These are phyloP conservation scores for Psilocybe subaeruginosa DNA, from an alignment of 768 basidiomycete species.

Conservation along the genomic window DNA sequence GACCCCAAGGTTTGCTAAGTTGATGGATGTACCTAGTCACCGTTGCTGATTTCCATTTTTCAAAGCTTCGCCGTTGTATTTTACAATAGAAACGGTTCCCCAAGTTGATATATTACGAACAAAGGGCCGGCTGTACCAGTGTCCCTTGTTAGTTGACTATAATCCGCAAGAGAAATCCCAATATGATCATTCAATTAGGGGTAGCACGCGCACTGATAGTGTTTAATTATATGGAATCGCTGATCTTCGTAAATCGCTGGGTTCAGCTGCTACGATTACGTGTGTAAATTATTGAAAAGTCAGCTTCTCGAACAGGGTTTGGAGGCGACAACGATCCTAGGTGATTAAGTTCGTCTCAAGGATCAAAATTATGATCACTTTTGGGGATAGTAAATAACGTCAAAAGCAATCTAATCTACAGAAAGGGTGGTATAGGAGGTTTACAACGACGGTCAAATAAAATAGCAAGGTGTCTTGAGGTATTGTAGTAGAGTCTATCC, in stretches of 20 bases:
- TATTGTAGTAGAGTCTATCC: slow-evolving; percentile 5
- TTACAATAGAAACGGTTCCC: neutral
- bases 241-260: too few relatives aligned
- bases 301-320: too few relatives aligned
- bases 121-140: neutral
- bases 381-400: neutral
- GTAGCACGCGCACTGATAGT: too few relatives aligned
- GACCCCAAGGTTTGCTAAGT: neutral
- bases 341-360: too few relatives aligned
- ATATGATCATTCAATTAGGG: too few relatives aligned
- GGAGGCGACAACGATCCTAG: too few relatives aligned
- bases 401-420: slow-evolving; percentile 6
- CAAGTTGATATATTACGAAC: neutral
- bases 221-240: too few relatives aligned
- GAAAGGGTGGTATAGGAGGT: slow-evolving; percentile 1
- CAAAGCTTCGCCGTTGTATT: neutral
- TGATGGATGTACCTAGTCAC: neutral
- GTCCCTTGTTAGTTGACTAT: too few relatives aligned
- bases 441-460: neutral
- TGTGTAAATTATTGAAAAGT: too few relatives aligned
- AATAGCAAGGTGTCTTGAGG: neutral
- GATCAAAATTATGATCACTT: neutral
- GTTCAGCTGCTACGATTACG: too few relatives aligned
- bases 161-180: too few relatives aligned
- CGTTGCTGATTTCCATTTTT: neutral